Evolutionary conservation across 257 asterid genomes (phyloP).

Genomic region (Leptodermis oblonga): DNA sequence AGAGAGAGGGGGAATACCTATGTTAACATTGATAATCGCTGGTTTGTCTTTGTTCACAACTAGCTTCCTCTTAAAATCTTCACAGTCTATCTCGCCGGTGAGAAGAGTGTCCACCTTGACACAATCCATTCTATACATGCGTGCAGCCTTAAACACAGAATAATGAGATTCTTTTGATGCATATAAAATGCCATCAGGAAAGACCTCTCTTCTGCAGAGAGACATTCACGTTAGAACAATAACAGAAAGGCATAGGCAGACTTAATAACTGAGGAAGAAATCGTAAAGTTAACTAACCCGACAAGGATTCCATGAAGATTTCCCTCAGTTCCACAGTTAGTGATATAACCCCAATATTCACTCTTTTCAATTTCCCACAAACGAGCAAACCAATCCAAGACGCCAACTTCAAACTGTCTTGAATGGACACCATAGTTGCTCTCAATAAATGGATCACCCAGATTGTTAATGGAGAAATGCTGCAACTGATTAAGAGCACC

Average conservation of each 20-base stretch:
- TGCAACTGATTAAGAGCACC: conserved; percentile 87
- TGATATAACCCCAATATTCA: conserved; percentile 94
- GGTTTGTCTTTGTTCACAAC: conserved; percentile 74
- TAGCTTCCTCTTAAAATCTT: conserved; percentile 65
- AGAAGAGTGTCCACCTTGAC: conserved; percentile 65
- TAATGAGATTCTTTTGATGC: conserved; percentile 96
- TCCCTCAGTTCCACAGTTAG: conserved; percentile 98
- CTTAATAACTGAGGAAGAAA: conserved; percentile 9
- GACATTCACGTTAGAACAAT: conserved; percentile 20
- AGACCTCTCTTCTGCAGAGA: conserved; percentile 84
- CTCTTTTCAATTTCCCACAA: conserved; percentile 84
- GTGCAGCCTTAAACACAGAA: conserved; percentile 92
- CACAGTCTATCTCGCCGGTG: conserved; percentile 90
- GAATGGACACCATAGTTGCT: conserved; percentile 97
- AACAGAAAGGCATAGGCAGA: neutral
- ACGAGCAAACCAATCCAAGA: conserved; percentile 92
- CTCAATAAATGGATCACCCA: conserved; percentile 94
- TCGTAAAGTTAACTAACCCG: conserved; percentile 46
- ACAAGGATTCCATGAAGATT: conserved; percentile 94
- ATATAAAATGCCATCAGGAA: conserved; percentile 86
- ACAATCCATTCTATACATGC: conserved; percentile 99
- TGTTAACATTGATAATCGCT: conserved; percentile 86
- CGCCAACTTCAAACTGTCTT: conserved; percentile 95
- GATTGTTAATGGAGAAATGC: conserved; percentile 91
- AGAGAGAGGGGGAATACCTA: conserved; percentile 40